phyloP scores from a whole-genome alignment of 306 rosid species.

The Casuarina glauca region DNA sequence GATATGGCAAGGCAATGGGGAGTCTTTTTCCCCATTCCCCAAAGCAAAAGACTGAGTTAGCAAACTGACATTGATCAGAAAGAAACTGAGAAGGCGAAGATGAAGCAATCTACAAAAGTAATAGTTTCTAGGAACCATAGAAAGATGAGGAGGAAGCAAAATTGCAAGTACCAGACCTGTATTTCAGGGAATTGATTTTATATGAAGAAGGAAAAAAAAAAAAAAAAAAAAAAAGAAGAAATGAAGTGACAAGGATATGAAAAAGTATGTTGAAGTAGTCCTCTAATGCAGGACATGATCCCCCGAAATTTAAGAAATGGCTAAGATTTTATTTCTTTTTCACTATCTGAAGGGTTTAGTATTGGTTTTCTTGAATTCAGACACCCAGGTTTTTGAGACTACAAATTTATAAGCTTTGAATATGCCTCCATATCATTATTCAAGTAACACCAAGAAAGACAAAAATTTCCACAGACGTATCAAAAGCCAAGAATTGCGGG shows the following conservation, averaged over 20 bases:
- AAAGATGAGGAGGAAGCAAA: background rate
- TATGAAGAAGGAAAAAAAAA: background rate
- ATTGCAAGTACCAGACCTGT: background rate
- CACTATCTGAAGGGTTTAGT: too few relatives aligned
- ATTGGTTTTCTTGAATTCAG: too few relatives aligned
- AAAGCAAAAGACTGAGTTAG: background rate
- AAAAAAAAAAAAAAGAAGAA: background rate
- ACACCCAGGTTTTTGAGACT: too few relatives aligned
- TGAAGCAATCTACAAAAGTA: background rate
- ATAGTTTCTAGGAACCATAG: background rate
- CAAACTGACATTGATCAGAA: background rate
- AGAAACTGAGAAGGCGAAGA: background rate
- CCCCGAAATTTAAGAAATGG: too few relatives aligned
- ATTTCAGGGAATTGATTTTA: too few relatives aligned
- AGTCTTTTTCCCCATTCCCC: background rate
- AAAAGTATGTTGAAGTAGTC: background rate
- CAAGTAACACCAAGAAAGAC: background rate
- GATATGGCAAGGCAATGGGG: background rate
- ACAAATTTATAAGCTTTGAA: too few relatives aligned
- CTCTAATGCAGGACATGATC: too few relatives aligned
- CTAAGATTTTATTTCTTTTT: too few relatives aligned
- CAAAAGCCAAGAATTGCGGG: background rate
- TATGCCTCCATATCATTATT: too few relatives aligned
- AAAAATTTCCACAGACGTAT: background rate
- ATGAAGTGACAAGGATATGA: background rate